Evolutionary conservation across 2,329 filamentous ascomycete genomes (phyloP).

Genomic region (Ophiostoma australiae): DNA sequence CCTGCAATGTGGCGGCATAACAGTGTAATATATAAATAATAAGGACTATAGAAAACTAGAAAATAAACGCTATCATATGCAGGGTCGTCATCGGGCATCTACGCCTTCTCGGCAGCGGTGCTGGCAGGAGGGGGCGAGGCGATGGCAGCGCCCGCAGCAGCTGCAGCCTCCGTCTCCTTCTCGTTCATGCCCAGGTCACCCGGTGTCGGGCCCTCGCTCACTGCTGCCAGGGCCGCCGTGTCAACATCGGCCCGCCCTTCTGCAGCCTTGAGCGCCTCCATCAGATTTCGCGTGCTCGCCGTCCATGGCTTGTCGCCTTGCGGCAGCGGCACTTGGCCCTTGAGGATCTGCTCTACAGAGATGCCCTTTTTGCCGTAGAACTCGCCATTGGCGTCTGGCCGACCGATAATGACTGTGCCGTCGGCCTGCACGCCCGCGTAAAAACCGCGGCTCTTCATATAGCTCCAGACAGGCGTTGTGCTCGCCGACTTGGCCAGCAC

Average conservation of each 20-base stretch:
- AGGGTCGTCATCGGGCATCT: background rate
- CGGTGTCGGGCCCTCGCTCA: conserved; percentile 5
- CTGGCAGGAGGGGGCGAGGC: background rate
- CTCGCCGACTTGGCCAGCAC: conserved; percentile 44
- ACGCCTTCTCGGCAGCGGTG: background rate
- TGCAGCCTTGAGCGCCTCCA: conserved; percentile 29
- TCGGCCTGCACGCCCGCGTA: conserved; percentile 85
- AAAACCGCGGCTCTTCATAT: conserved; percentile 83
- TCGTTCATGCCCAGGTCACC: conserved; percentile 15
- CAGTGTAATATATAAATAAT: background rate
- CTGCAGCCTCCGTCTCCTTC: background rate
- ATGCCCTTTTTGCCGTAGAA: conserved; percentile 65
- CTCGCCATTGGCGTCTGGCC: conserved; percentile 76
- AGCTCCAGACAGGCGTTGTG: conserved; percentile 51
- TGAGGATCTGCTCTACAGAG: conserved; percentile 45
- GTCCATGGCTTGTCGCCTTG: conserved; percentile 19
- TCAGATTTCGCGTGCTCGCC: conserved; percentile 25
- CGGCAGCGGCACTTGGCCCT: conserved; percentile 37
- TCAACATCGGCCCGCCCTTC: conserved; percentile 30
- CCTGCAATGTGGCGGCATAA: too few species aligned
- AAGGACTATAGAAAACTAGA: background rate
- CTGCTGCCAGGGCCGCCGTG: background rate
- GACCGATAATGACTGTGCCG: conserved; percentile 78
- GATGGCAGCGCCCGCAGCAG: background rate
- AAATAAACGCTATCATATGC: background rate